Evolutionary conservation across 768 basidiomycete species (phyloP), one percentile per base, ranked within the genome.

Genomic region (Leccinum ochraceum): DNA sequence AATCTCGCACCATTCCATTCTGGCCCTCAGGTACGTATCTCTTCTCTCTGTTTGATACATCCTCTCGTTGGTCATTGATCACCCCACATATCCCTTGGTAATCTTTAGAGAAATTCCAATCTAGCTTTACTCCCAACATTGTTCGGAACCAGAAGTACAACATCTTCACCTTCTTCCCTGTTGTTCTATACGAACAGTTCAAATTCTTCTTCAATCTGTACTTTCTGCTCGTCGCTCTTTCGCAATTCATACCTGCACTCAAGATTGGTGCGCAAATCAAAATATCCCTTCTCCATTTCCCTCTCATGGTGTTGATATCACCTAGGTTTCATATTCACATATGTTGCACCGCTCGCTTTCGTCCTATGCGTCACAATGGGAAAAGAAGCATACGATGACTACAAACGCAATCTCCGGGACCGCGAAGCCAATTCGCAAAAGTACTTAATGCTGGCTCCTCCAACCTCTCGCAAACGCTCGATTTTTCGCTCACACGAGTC

Each of bases 201-300:
- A 98, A 98, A 76, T 98, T 96, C 81, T 99, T 99, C 80, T 98
- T 97, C 86, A 99, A 98, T 72, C 82, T 98, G 7, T 99, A 98
- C 75, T 99, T 99, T 72, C 85, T 98, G 11, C 87, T 98, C 24
- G 97, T 99, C 39, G 97, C 97, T 0, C 81, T 98, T 8, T 94
- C 92, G 9, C 97, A 98, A 75, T 97, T 99, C 71, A 79, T 99
- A 17, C 97, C 97, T 14, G 91, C 95, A 0, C 84, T 99, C 60
- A 95, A 94, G 78, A 99, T 97, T 60, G 95, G 95, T 94, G 56
- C 51, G 85, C 78, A 30, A 20, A 54, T 36, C 50, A 48, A 1
- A 51, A 30, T 3, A 32, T 48, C 1, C 22, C 17, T 9, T 30
- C 30, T 53, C 36, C 36, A 16, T 50, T 28, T 14, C 39, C 39